phyloP scores from a whole-genome alignment of 768 basidiomycete genomes.

The Lactifluus echinatus region DNA sequence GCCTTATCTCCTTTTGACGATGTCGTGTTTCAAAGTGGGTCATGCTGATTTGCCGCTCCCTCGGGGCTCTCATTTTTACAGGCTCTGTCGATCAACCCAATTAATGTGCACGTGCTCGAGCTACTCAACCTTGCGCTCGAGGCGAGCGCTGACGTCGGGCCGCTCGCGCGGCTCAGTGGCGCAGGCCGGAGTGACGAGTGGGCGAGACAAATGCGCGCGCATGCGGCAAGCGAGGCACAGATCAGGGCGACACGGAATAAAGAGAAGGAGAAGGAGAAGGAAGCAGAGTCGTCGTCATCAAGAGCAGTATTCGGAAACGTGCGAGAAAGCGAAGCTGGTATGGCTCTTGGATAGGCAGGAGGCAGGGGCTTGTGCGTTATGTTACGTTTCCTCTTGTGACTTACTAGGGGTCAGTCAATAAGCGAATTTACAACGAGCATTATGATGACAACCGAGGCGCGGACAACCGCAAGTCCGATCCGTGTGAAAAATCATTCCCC shows the following conservation, averaged over 20 bases:
- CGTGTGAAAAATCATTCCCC: no score
- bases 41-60: not conserved
- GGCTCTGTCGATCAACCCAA: constrained; percentile 72
- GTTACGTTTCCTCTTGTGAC: no score
- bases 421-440: no score
- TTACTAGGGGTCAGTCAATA: no score
- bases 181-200: constrained; percentile 12
- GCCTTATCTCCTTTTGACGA: not conserved
- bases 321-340: constrained; percentile 9
- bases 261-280: constrained; percentile 1
- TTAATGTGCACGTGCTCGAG: constrained; percentile 74
- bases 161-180: constrained; percentile 1
- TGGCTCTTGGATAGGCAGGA: constrained; percentile 2
- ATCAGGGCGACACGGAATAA: constrained; percentile 1
- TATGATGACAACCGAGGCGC: no score
- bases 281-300: not conserved
- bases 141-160: constrained; percentile 12
- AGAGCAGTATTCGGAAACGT: constrained; percentile 5
- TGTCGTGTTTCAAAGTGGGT: not conserved
- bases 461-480: no score
- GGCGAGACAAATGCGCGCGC: constrained; percentile 15
- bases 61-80: constrained; percentile 33
- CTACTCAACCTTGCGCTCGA: constrained; percentile 77
- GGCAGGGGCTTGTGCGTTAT: not conserved
- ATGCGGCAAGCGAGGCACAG: constrained; percentile 11